A percentile compares a stretch with the other conserved stretches of the same genome.
Evolutionary conservation across 73 alveolate species (phyloP).

Genomic region (Diophrys sp.): DNA sequence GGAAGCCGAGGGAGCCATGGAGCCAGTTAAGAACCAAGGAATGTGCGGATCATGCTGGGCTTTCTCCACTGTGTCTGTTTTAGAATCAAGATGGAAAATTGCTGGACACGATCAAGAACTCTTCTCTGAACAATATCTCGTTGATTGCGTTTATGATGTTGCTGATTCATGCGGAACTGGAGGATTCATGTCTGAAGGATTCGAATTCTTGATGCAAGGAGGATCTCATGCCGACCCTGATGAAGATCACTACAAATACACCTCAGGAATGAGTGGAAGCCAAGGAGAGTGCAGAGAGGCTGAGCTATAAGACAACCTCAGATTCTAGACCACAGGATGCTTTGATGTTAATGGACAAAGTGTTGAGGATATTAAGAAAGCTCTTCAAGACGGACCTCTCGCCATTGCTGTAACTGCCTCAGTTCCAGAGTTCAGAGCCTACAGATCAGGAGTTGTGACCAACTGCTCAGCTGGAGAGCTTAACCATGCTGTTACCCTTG

Average conservation of each 20-base stretch:
- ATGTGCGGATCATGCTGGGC: slow-evolving; percentile 81
- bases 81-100: slow-evolving; percentile 33
- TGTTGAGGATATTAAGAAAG: not conserved
- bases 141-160: slow-evolving; percentile 68
- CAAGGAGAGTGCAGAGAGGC: not conserved
- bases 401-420: slow-evolving; percentile 36
- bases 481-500: slow-evolving; percentile 40
- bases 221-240: slow-evolving; percentile 29
- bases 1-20: slow-evolving; percentile 7
- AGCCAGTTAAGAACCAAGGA: slow-evolving; percentile 53
- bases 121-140: slow-evolving; percentile 67
- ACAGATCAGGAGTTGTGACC: slow-evolving; percentile 3
- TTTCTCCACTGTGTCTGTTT: slow-evolving; percentile 61
- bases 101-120: slow-evolving; percentile 1
- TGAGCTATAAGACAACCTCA: not conserved
- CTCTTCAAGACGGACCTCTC: slow-evolving; percentile 14
- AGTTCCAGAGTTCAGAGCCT: not conserved
- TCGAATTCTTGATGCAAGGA: slow-evolving; percentile 39
- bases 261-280: not conserved
- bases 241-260: not conserved
- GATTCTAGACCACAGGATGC: not conserved
- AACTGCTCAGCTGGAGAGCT: slow-evolving; percentile 27
- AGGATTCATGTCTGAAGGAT: slow-evolving; percentile 56
- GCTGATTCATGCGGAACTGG: slow-evolving; percentile 63
- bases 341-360: not conserved